Base-by-base conservation (phyloP, 2,329 filamentous ascomycete species). In the Colletotrichum caudatum region DNA sequence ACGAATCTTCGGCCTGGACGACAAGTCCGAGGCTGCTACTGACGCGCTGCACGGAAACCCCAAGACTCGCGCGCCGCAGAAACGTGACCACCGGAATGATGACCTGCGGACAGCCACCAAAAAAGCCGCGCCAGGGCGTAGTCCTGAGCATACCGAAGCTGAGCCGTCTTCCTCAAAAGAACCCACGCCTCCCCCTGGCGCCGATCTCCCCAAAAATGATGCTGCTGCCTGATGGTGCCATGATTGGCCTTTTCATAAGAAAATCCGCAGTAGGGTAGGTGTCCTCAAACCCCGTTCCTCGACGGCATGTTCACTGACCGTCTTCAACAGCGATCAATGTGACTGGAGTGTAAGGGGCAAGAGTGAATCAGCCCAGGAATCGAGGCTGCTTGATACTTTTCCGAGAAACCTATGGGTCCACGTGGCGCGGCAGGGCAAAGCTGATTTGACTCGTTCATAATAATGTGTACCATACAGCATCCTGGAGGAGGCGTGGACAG, bases 1-100 rank as follows among this genome's bases (percentile, higher is more conserved):
- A 54, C 50, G 48, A 56, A n/a, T 64, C 18, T 50, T 64, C 14
- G 61, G 50, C 23, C 61, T 37, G 26, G 26, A 35, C 14, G 12
- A 33, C 16, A 64, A 44, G 18, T 11, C 33, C 8, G 37, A 41
- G 2, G 46, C 14, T 41, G 6, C 23, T 41, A 23, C n/a, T 16
- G 16, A 63, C n/a, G 23, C 59, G 33, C 59, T n/a, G 23, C 39
- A 62, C n/a, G 23, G 29, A 23, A 48, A 63, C 20, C 2, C 14
- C 8, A 16, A 63, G 50, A 56, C 50, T 26, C 61, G 23, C 33
- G 20, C 11, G 29, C 37, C 20, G 12, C 37, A 35, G 37, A 56
- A 33, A n/a, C 26, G 33, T n/a, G 57, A 33, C 18, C 23, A 48
- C 23, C 20, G 11, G 23, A 41, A 18, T 7, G 23, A 53, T 16